These are phyloP conservation scores for Fusarium cyanostomum DNA, from an alignment of 2,329 filamentous ascomycete species.

Conservation along the genomic window DNA sequence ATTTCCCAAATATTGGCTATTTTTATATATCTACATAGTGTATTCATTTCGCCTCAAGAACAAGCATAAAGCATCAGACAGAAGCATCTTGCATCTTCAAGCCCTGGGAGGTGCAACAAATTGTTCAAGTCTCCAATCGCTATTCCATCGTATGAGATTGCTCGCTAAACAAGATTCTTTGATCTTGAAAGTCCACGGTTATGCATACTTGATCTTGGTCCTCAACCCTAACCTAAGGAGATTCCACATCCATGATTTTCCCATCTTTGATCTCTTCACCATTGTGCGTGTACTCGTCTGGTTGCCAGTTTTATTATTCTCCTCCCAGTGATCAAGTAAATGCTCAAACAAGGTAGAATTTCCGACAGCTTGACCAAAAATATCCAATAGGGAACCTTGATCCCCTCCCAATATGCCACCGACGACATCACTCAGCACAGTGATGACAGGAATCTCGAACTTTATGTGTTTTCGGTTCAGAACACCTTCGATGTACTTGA, in stretches of 20 bases:
- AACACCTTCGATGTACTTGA: slow-evolving; percentile 56
- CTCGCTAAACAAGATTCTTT: too few relatives aligned
- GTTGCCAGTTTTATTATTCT: background rate
- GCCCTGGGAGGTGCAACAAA: too few relatives aligned
- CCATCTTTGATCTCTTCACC: background rate
- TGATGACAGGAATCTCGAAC: slow-evolving; percentile 50
- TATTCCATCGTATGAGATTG: too few relatives aligned
- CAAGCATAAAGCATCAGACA: too few relatives aligned
- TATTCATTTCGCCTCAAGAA: too few relatives aligned
- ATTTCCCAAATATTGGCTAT: too few relatives aligned
- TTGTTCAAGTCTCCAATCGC: too few relatives aligned
- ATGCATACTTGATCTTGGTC: background rate
- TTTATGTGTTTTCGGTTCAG: slow-evolving; percentile 52
- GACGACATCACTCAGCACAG: slow-evolving; percentile 51
- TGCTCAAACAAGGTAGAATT: slow-evolving; percentile 53
- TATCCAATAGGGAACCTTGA: slow-evolving; percentile 44
- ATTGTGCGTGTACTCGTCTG: accelerated
- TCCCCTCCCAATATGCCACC: slow-evolving; percentile 47
- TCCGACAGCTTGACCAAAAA: slow-evolving; percentile 51
- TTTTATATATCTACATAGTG: too few relatives aligned
- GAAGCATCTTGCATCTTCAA: too few relatives aligned
- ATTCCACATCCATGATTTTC: slow-evolving; percentile 23
- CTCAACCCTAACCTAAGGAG: slow-evolving; percentile 17
- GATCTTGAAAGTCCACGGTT: too few relatives aligned
- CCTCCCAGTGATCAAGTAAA: slow-evolving; percentile 49